Evolutionary conservation across 805 yeast species (phyloP).

Genomic region (Saitoella complicata): DNA sequence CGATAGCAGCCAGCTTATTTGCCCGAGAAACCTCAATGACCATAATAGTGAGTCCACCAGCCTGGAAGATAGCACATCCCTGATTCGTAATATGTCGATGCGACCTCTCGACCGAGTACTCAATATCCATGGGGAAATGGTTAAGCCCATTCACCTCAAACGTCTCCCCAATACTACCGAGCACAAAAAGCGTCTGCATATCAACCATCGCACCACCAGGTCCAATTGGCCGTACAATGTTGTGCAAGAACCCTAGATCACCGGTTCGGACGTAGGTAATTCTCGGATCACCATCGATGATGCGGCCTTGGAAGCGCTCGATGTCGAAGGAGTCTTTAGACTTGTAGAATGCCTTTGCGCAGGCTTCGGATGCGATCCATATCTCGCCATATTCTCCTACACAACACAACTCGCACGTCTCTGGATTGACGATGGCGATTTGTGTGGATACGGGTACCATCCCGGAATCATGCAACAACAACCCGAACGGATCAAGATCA

Average conservation of each 20-base stretch:
- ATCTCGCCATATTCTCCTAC: constrained; percentile 93
- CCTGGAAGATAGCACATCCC: constrained; percentile 51
- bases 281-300: constrained; percentile 44
- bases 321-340: constrained; percentile 33
- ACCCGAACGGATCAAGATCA: constrained; percentile 26
- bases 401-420: constrained; percentile 58
- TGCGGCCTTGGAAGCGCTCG: constrained; percentile 45
- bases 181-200: constrained; percentile 65
- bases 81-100: constrained; percentile 26
- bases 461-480: constrained; percentile 84
- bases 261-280: constrained; percentile 73
- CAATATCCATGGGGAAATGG: constrained; percentile 80
- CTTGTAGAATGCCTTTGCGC: constrained; percentile 42
- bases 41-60: constrained; percentile 63
- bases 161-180: constrained; percentile 74
- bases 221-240: constrained; percentile 32
- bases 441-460: constrained; percentile 92
- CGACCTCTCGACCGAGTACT: constrained; percentile 40
- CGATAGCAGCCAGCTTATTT: constrained; percentile 48
- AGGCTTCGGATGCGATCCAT: constrained; percentile 88
- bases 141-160: constrained; percentile 83
- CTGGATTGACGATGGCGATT: constrained; percentile 89
- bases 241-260: constrained; percentile 82
- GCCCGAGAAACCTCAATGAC: constrained; percentile 48
- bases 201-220: constrained; percentile 26